Base-by-base conservation (phyloP, 2,329 filamentous ascomycete genomes). In the Cladosporium sphaerospermum region DNA sequence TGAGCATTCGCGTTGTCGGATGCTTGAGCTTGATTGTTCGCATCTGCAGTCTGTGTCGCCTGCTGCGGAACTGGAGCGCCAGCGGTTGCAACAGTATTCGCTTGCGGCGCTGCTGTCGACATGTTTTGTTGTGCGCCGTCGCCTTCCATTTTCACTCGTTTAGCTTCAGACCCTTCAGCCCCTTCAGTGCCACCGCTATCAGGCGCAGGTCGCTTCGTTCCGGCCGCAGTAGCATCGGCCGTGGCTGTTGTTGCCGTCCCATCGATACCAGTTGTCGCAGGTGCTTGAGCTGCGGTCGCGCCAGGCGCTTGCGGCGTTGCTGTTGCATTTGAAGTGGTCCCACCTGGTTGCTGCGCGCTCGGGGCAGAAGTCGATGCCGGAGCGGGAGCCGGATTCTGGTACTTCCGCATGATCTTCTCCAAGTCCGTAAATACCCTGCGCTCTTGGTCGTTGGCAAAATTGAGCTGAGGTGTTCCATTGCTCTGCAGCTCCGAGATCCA, bases 401-500 rank as follows among this genome's bases (percentile, higher is more conserved):
- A 56, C 37, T 51, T 56, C 9, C 46, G 41, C 44, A 53, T 52
- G 9, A 57, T 55, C 16, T 14, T 32, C 13, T 57, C 43, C 23
- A 57, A 41, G 50, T 55, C 43, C 18, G 34, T 43, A 16, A 55
- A 57, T 5, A 57, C 53, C 16, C 47, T 45, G 13, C 50, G 36
- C 32, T 57, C 53, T 14, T 55, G 54, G 10, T 55, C 55, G 19
- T 37, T 55, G 9, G 23, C 9, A 3, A 52, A 46, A 19, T 51
- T 49, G 14, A 43, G 44, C 14, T 51, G 44, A n/a, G 43, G 41
- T 9, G 42, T 48, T 10, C 40, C 46, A 11, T 50, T 50, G 5
- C 50, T 49, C 18, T 58, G 56, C 5, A 56, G 39, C 11, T 58
- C 45, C 2, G 54, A 56, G 11, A 56, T 46, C 39, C 47, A 54